Conservation (phyloP, 805 yeast genomes). For the Sporopachydermia quercuum region DNA sequence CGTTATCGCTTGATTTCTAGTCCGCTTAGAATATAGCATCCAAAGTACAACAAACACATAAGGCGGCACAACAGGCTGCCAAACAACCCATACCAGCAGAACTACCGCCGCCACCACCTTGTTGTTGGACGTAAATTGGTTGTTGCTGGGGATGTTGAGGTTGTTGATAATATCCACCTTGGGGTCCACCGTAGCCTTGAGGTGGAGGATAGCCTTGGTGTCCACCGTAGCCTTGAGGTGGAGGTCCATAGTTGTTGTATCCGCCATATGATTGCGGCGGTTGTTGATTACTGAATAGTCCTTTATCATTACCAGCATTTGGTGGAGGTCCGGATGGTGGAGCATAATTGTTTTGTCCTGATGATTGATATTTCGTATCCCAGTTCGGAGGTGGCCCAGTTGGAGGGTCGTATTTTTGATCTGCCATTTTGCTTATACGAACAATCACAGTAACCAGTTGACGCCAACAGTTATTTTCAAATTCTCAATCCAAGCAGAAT, state of each 20-base stretch:
- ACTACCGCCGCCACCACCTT: slow-evolving; percentile 7
- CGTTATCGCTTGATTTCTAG: too few relatives aligned
- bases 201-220: not conserved
- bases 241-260: not conserved
- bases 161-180: slow-evolving; percentile 4
- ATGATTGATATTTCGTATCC: not conserved
- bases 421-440: not conserved
- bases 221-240: not conserved
- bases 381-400: not conserved
- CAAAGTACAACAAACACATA: slow-evolving; percentile 12
- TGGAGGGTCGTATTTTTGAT: not conserved
- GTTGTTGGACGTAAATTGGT: slow-evolving; percentile 8
- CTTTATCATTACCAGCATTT: not conserved
- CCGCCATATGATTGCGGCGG: not conserved
- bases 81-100: slow-evolving; percentile 7
- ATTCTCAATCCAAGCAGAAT: too few relatives aligned
- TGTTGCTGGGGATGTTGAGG: slow-evolving; percentile 8
- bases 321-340: not conserved
- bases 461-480: too few relatives aligned
- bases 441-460: too few relatives aligned
- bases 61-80: slow-evolving; percentile 11
- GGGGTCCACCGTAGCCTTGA: not conserved
- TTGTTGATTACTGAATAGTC: slow-evolving; percentile 1
- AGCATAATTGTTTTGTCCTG: not conserved
- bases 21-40: slow-evolving; percentile 10